Conservation (phyloP, 768 basidiomycete species). For the Sarcodon sp. region DNA sequence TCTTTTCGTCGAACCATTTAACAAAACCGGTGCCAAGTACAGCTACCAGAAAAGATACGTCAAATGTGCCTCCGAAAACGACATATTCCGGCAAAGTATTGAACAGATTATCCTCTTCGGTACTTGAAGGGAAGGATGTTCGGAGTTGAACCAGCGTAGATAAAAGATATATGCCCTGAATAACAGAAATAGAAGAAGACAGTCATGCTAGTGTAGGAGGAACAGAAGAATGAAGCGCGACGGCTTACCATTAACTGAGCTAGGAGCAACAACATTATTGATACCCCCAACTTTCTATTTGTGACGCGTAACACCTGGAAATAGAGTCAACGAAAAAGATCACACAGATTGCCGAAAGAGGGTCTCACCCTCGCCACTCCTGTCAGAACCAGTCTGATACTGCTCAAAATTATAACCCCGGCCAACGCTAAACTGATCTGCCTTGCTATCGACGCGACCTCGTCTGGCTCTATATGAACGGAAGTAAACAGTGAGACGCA, state of each 20-base stretch:
- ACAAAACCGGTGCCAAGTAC: conserved; percentile 31
- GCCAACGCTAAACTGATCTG: conserved; percentile 59
- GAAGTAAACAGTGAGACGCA: conserved; percentile 25
- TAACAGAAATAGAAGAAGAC: background rate
- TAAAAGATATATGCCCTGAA: conserved; percentile 70
- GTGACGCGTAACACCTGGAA: conserved; percentile 46
- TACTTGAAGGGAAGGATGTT: conserved; percentile 53
- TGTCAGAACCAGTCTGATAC: conserved; percentile 54
- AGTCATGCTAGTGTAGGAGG: background rate
- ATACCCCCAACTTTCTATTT: conserved; percentile 58
- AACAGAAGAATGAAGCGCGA: background rate
- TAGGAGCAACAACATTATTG: conserved; percentile 63
- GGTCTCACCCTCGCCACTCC: conserved; percentile 47
- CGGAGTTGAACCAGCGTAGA: conserved; percentile 76
- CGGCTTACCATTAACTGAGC: conserved; percentile 70
- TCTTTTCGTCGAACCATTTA: conserved; percentile 41
- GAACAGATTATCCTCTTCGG: conserved; percentile 38
- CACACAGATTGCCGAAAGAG: conserved; percentile 2
- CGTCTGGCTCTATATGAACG: conserved; percentile 16
- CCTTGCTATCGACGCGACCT: conserved; percentile 29
- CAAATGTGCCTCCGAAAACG: conserved; percentile 63
- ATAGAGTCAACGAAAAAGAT: background rate
- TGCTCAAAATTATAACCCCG: conserved; percentile 64
- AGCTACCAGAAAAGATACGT: conserved; percentile 57
- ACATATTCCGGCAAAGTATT: conserved; percentile 62